Conservation (phyloP, 805 yeast species). For the Wickerhamomyces hampshirensis region DNA sequence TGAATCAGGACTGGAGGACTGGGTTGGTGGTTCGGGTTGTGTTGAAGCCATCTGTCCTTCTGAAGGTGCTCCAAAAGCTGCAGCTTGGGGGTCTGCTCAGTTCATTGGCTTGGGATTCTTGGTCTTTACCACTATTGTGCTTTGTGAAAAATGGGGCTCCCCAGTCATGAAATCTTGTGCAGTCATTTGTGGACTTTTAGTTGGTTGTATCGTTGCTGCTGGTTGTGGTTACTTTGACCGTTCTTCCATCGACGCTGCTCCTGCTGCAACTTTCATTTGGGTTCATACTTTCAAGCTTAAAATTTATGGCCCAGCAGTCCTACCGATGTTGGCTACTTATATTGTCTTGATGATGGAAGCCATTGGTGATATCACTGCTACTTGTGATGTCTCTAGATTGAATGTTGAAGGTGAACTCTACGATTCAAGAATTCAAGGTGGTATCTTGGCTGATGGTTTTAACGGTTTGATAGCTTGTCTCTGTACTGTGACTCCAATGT, state of each 20-base stretch:
- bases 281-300: slow-evolving; percentile 72
- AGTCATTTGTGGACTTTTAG: slow-evolving; percentile 75
- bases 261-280: slow-evolving; percentile 84
- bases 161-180: slow-evolving; percentile 96
- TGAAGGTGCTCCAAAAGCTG: slow-evolving; percentile 49
- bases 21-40: slow-evolving; percentile 85
- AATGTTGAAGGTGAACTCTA: slow-evolving; percentile 78
- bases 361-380: slow-evolving; percentile 92
- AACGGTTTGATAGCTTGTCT: slow-evolving; percentile 75
- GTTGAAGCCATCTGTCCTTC: slow-evolving; percentile 39
- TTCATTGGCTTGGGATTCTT: slow-evolving; percentile 85
- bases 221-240: slow-evolving; percentile 78
- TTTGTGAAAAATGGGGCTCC: slow-evolving; percentile 84
- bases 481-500: slow-evolving; percentile 82
- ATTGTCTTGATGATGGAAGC: slow-evolving; percentile 87
- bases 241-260: slow-evolving; percentile 58
- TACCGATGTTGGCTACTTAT: slow-evolving; percentile 82
- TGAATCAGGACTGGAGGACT: slow-evolving; percentile 70
- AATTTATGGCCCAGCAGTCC: slow-evolving; percentile 80
- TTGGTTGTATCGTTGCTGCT: slow-evolving; percentile 91
- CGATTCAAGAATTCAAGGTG: slow-evolving; percentile 90
- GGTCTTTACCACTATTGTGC: slow-evolving; percentile 67
- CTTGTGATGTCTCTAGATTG: slow-evolving; percentile 83
- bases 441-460: slow-evolving; percentile 83
- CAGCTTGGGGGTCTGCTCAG: slow-evolving; percentile 82